phyloP scores from a whole-genome alignment of 306 rosid genomes.

The Corylus americana region DNA sequence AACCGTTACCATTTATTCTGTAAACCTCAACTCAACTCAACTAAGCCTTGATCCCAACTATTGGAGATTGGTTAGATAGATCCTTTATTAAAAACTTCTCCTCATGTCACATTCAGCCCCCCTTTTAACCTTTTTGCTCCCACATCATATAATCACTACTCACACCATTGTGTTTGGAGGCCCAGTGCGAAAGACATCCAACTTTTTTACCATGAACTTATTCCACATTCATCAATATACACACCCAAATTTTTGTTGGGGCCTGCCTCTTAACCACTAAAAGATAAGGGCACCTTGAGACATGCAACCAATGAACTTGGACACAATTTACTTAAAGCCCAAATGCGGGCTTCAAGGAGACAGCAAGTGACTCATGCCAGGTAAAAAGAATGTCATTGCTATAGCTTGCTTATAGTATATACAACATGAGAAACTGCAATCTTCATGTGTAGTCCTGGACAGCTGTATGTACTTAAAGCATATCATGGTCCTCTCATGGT shows the following conservation, averaged over 20 bases:
- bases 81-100: not conserved
- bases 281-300: not conserved
- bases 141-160: not conserved
- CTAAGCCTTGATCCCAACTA: not conserved
- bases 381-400: not conserved
- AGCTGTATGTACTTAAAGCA: too few relatives aligned
- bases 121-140: not conserved
- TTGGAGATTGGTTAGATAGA: not conserved
- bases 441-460: not conserved
- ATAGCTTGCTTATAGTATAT: not conserved
- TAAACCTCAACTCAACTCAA: not conserved
- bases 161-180: not conserved
- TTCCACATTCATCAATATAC: not conserved
- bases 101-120: not conserved
- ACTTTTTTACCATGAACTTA: too few relatives aligned
- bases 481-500: not conserved
- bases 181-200: not conserved
- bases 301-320: too few relatives aligned
- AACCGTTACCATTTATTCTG: not conserved
- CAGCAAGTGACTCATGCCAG: too few relatives aligned
- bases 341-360: too few relatives aligned
- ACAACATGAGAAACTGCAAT: not conserved
- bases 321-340: too few relatives aligned
- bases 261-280: not conserved
- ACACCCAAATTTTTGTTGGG: not conserved